Evolutionary conservation across 805 yeast species (phyloP).

Genomic region (Pichia cabralensis): DNA sequence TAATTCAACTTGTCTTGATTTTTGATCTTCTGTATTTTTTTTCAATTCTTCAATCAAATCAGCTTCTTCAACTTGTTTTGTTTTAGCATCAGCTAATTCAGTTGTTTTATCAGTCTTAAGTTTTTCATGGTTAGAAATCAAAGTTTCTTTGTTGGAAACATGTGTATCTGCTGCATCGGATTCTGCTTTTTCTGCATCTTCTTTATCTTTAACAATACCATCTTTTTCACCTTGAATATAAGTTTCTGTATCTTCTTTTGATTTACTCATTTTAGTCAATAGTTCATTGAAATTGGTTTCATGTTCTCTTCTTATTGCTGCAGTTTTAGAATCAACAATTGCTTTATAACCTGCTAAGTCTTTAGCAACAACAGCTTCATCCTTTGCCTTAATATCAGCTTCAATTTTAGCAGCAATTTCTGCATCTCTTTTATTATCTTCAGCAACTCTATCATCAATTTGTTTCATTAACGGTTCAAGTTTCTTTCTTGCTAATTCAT

Average conservation of each 20-base stretch:
- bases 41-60: constrained; percentile 28
- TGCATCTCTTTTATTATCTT: constrained; percentile 25
- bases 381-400: constrained; percentile 21
- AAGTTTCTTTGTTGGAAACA: constrained; percentile 32
- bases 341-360: constrained; percentile 29
- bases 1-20: constrained; percentile 28
- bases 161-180: constrained; percentile 37
- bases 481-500: constrained; percentile 44
- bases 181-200: constrained; percentile 38
- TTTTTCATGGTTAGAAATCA: constrained; percentile 34
- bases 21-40: constrained; percentile 31
- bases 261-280: constrained; percentile 18
- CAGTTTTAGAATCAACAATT: constrained; percentile 33
- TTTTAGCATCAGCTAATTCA: constrained; percentile 22
- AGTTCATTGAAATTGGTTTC: constrained; percentile 17
- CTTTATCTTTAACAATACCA: constrained; percentile 35
- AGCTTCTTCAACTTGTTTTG: constrained; percentile 23
- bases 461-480: constrained; percentile 44
- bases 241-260: constrained; percentile 25
- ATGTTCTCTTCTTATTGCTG: constrained; percentile 16
- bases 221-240: constrained; percentile 32
- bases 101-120: constrained; percentile 27
- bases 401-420: constrained; percentile 20
- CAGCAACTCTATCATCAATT: constrained; percentile 40
- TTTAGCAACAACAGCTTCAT: constrained; percentile 25